Conservation (phyloP, 768 basidiomycete genomes). For the Trametes gibbosa region DNA sequence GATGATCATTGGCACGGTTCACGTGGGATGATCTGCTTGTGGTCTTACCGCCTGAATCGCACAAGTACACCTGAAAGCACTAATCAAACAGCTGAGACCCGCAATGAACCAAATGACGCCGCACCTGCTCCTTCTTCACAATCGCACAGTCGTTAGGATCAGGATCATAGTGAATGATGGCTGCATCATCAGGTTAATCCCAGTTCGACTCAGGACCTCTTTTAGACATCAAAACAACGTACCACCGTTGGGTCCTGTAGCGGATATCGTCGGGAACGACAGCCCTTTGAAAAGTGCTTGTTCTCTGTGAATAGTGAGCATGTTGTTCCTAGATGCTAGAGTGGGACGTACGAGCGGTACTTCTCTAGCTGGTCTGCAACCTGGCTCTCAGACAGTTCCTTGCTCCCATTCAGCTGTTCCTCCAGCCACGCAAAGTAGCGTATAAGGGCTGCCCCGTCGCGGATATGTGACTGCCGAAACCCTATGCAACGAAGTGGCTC, state of each 20-base stretch:
- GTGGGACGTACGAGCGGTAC: slow-evolving; percentile 66
- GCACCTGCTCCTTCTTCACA: slow-evolving; percentile 72
- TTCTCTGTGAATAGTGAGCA: slow-evolving; percentile 45
- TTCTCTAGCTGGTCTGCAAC: slow-evolving; percentile 77
- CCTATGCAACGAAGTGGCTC: slow-evolving; percentile 43
- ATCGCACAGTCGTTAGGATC: slow-evolving; percentile 68
- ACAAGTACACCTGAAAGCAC: slow-evolving; percentile 54
- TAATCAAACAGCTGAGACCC: neutral
- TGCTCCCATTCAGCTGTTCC: slow-evolving; percentile 65
- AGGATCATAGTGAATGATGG: slow-evolving; percentile 93
- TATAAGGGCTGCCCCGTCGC: slow-evolving; percentile 85
- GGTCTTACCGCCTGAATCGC: slow-evolving; percentile 79
- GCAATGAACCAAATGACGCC: neutral
- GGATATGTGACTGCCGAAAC: slow-evolving; percentile 83
- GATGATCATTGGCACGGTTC: too few species aligned
- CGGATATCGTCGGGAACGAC: slow-evolving; percentile 91
- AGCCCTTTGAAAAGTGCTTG: slow-evolving; percentile 79
- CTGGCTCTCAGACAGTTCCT: slow-evolving; percentile 70
- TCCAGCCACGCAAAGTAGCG: slow-evolving; percentile 96
- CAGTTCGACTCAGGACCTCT: neutral
- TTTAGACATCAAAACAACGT: slow-evolving; percentile 23
- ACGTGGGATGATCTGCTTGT: neutral
- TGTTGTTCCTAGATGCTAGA: neutral
- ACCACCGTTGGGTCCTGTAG: slow-evolving; percentile 91
- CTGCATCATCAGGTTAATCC: slow-evolving; percentile 35